Evolutionary conservation across 2,329 filamentous ascomycete species (phyloP).

Genomic region (Alternaria triticimaculans): DNA sequence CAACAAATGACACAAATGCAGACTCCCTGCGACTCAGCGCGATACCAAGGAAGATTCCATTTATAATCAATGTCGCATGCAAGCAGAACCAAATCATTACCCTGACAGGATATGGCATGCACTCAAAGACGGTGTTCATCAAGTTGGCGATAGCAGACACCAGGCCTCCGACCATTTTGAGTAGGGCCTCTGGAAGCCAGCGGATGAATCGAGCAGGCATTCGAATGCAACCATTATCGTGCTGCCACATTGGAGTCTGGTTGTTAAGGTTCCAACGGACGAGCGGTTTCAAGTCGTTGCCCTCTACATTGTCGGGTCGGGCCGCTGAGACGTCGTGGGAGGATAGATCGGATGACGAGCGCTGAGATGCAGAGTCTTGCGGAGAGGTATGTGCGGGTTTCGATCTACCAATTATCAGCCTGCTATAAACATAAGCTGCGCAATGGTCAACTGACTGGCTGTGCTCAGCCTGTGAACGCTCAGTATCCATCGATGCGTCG

Average conservation of each 20-base stretch:
- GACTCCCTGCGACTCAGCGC: background rate
- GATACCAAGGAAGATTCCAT: background rate
- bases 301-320: background rate
- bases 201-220: background rate
- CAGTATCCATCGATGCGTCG: background rate
- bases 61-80: fast-evolving
- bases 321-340: background rate
- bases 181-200: background rate
- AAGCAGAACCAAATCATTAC: background rate
- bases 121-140: background rate
- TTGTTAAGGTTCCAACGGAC: background rate
- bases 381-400: background rate
- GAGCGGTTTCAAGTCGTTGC: background rate
- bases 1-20: background rate
- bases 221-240: background rate
- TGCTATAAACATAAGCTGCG: background rate
- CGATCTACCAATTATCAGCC: background rate
- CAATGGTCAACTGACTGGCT: background rate
- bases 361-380: background rate
- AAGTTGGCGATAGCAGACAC: background rate
- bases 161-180: background rate
- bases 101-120: background rate
- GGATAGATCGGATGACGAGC: background rate
- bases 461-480: background rate
- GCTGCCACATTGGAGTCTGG: background rate